These are phyloP conservation scores for Adenanthera pavonina DNA, from an alignment of 306 rosid genomes.

Conservation along the genomic window DNA sequence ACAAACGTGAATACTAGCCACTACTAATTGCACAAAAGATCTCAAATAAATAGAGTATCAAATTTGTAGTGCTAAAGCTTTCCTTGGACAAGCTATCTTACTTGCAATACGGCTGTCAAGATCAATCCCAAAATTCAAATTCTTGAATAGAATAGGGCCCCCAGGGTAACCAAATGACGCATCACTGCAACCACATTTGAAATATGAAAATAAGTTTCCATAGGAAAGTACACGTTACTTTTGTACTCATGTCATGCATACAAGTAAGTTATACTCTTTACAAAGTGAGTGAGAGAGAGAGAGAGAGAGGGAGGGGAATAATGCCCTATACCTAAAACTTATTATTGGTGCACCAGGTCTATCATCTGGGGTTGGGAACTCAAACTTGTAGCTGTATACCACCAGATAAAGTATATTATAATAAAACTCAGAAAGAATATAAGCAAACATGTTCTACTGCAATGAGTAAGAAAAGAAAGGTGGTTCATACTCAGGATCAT, in stretches of 20 bases:
- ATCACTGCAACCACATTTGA: conserved; percentile 65
- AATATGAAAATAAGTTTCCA: conserved; percentile 16
- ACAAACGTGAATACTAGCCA: conserved; percentile 18
- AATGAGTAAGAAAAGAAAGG: conserved; percentile 35
- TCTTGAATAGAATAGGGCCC: conserved; percentile 84
- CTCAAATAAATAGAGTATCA: background rate
- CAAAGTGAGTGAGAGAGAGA: conserved; percentile 18
- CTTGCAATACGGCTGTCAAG: conserved; percentile 98
- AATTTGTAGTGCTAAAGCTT: conserved; percentile 6
- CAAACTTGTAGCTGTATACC: conserved; percentile 89
- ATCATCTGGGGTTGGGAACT: conserved; percentile 99
- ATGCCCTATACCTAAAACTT: conserved; percentile 80
- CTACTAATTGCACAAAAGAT: conserved; percentile 24
- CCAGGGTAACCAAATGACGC: conserved; percentile 99
- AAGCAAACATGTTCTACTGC: conserved; percentile 4
- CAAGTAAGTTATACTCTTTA: conserved; percentile 30
- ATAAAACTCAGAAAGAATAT: conserved; percentile 26
- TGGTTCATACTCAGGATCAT: conserved; percentile 91
- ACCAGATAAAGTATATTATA: conserved; percentile 38
- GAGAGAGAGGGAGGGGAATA: conserved; percentile 3
- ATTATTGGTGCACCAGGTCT: conserved; percentile 99
- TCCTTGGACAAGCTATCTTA: conserved; percentile 54
- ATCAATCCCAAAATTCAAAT: conserved; percentile 97
- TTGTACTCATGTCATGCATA: conserved; percentile 31
- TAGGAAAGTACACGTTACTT: conserved; percentile 21